Base-by-base conservation (phyloP, 2,329 filamentous ascomycete genomes). In the Tolypocladium guangdongense region DNA sequence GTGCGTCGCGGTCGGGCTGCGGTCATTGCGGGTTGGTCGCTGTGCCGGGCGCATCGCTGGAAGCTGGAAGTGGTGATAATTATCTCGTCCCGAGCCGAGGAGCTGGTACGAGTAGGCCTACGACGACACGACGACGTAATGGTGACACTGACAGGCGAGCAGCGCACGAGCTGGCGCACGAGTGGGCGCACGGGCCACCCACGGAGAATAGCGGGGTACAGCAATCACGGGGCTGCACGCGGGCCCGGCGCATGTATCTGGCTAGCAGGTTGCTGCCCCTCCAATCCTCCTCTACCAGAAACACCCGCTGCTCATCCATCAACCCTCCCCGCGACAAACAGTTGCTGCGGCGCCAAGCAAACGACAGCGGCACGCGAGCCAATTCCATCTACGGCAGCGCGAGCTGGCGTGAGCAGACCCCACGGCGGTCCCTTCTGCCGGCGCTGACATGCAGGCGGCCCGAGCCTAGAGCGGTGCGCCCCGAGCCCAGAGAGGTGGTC, bases 381-480 rank as follows among this genome's bases (percentile, higher is more conserved):
- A 38, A 30, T 20, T 30, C 49, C 14, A 37, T 50, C 49, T 20
- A 32, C 49, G 36, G 36, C 36, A 14, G 16, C 24, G 43, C 43
- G 27, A 32, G 43, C 43, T 46, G 43, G 41, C 24, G 11, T 16
- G 39, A 43, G 22, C 39, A 16, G 41, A 45, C 3, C 6, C 24
- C 24, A 8, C 41, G 7, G 22, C 27, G 18, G 24, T 4, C 43
- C 14, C 3, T 45, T 46, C 43, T 24, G 27, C 49, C 16, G 37
- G 49, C 24, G 49, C 38, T 51, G 49, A 51, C 38, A 46, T 51
- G 50, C 50, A 51, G 14, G 39, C 38, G 38, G 12, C 50, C 39
- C 33, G 39, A 46, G 43, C 27, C 43, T 32, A n/a, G 43, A n/a
- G 24, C n/a, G 24, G 39, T 27, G 22, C 38, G 38, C n/a, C 50